phyloP scores from a whole-genome alignment of 805 yeast genomes.

The Candida tallmaniae region DNA sequence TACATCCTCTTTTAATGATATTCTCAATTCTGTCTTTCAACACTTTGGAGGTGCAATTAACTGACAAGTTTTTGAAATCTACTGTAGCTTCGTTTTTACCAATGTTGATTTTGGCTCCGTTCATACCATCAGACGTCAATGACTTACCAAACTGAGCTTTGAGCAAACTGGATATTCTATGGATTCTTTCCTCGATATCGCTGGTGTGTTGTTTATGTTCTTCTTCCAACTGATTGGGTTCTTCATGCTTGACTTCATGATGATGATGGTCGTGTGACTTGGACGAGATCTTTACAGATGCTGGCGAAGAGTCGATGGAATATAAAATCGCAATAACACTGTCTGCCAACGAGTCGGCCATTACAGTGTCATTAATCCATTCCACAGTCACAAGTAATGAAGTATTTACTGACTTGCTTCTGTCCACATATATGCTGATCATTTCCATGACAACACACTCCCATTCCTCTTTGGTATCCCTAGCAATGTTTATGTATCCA shows the following conservation, averaged over 20 bases:
- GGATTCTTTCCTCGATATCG: slow-evolving; percentile 29
- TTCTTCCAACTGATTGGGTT: slow-evolving; percentile 1
- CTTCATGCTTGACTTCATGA: slow-evolving; percentile 9
- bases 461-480: slow-evolving; percentile 48
- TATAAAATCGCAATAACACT: slow-evolving; percentile 84
- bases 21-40: slow-evolving; percentile 79
- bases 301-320: slow-evolving; percentile 92
- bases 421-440: slow-evolving; percentile 41
- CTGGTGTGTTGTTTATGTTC: slow-evolving; percentile 20
- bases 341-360: slow-evolving; percentile 93
- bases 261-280: slow-evolving; percentile 46
- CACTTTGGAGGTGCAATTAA: slow-evolving; percentile 67
- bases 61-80: slow-evolving; percentile 59
- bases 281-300: slow-evolving; percentile 85
- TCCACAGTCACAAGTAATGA: slow-evolving; percentile 57
- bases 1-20: slow-evolving; percentile 71
- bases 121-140: slow-evolving; percentile 38
- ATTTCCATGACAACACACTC: slow-evolving; percentile 43
- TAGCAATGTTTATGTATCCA: slow-evolving; percentile 67
- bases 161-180: slow-evolving; percentile 57
- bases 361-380: slow-evolving; percentile 79
- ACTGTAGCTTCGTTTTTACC: slow-evolving; percentile 74
- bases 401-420: slow-evolving; percentile 20
- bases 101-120: slow-evolving; percentile 59
- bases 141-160: slow-evolving; percentile 87